A percentile compares a stretch with the other conserved stretches of the same genome.
phyloP scores from a whole-genome alignment of 768 basidiomycete genomes.

The Russula sp. region DNA sequence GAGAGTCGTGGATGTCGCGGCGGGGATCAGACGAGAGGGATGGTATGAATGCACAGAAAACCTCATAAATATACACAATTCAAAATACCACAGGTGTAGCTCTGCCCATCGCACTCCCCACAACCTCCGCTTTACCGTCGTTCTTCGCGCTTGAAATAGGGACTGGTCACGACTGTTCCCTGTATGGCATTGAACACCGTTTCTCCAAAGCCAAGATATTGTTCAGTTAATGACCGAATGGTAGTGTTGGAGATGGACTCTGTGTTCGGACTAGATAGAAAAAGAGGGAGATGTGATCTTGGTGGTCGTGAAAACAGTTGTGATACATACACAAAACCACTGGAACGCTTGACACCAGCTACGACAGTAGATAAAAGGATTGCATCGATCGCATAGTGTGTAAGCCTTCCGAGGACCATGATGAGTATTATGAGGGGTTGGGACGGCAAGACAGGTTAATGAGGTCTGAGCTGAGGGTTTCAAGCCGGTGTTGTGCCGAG shows the following conservation, averaged over 20 bases:
- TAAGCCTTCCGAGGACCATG: conserved; percentile 59
- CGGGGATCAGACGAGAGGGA: background rate
- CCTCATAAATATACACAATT: background rate
- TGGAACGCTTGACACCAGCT: conserved; percentile 86
- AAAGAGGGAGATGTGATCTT: background rate
- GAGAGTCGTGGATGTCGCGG: background rate
- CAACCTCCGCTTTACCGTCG: conserved; percentile 28
- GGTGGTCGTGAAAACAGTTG: conserved; percentile 4
- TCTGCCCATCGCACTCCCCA: background rate
- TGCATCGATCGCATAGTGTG: conserved; percentile 81
- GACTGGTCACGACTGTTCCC: conserved; percentile 77
- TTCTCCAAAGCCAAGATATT: conserved; percentile 82
- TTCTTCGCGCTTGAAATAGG: conserved; percentile 63
- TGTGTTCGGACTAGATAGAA: conserved; percentile 53
- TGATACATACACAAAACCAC: conserved; percentile 75
- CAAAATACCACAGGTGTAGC: background rate
- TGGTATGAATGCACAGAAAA: background rate
- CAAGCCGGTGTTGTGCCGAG: too few species aligned
- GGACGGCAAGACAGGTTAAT: background rate
- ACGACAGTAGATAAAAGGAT: conserved; percentile 81
- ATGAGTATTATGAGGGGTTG: background rate
- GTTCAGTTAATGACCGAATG: conserved; percentile 65
- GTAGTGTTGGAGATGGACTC: conserved; percentile 70
- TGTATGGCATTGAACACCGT: conserved; percentile 81
- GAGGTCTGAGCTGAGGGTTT: too few species aligned